Percentiles rank a stretch among this genome's conserved stretches.
Evolutionary conservation across 2,329 filamentous ascomycete genomes (phyloP).

Genomic region (Ophiostoma pallidulum): DNA sequence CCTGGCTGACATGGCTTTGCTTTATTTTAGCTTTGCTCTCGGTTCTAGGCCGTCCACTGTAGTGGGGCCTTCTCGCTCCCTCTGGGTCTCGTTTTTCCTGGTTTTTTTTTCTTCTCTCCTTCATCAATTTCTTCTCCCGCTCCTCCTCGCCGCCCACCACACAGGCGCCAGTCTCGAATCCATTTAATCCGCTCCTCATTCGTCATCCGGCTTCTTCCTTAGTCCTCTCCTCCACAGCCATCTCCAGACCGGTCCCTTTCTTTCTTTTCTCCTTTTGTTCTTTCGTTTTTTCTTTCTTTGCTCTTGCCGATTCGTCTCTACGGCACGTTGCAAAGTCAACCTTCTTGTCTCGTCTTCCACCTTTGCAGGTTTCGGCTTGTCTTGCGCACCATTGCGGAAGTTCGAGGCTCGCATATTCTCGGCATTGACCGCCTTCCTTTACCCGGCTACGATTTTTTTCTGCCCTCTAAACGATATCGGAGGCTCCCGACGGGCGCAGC

Average conservation of each 20-base stretch:
- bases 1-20: neutral
- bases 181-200: conserved; percentile 11
- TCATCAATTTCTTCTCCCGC: neutral
- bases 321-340: neutral
- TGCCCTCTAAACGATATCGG: conserved; percentile 16
- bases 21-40: conserved; percentile 5
- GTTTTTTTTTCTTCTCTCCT: neutral
- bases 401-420: conserved; percentile 14
- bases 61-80: conserved; percentile 4
- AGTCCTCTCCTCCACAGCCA: conserved; percentile 7
- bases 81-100: too few relatives aligned
- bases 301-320: conserved; percentile 1
- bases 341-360: conserved; percentile 2
- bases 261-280: neutral
- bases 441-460: conserved; percentile 11
- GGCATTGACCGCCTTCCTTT: conserved; percentile 17
- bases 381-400: neutral
- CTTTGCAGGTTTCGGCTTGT: conserved; percentile 2
- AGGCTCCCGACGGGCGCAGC: conserved; percentile 7
- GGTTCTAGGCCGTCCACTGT: neutral
- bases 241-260: neutral
- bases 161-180: neutral
- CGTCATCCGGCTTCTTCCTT: conserved; percentile 13
- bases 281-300: neutral
- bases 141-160: conserved; percentile 4